Conservation (phyloP, 2,329 filamentous ascomycete genomes). For the Blastomyces emzantsi region DNA sequence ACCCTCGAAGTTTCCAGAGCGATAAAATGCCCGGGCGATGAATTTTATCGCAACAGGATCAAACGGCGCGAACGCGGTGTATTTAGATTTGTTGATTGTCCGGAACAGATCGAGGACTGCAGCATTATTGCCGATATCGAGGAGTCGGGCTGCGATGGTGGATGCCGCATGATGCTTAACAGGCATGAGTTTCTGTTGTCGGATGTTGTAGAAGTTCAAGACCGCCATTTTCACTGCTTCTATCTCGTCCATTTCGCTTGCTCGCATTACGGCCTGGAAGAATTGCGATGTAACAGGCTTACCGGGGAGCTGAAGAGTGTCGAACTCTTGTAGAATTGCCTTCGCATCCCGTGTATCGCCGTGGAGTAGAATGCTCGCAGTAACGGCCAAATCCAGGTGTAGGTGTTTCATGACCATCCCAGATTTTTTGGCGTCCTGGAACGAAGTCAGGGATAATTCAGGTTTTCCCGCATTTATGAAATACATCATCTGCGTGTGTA, state of each 20-base stretch:
- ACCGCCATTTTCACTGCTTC: slow-evolving; percentile 30
- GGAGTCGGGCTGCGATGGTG: slow-evolving; percentile 24
- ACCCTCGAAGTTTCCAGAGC: slow-evolving; percentile 25
- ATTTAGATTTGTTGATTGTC: slow-evolving; percentile 31
- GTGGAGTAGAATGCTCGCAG: slow-evolving; percentile 28
- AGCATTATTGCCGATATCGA: slow-evolving; percentile 20
- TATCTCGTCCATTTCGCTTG: slow-evolving; percentile 17
- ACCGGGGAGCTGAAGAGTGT: slow-evolving; percentile 18
- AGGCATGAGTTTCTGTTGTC: slow-evolving; percentile 23
- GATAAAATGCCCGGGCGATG: slow-evolving; percentile 29
- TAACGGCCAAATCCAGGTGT: slow-evolving; percentile 31
- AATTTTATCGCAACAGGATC: slow-evolving; percentile 33
- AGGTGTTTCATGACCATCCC: slow-evolving; percentile 26
- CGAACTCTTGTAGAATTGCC: slow-evolving; percentile 26
- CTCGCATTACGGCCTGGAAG: slow-evolving; percentile 29
- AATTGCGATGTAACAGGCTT: slow-evolving; percentile 26
- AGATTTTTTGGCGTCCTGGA: slow-evolving; percentile 23
- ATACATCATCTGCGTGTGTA: slow-evolving; percentile 32
- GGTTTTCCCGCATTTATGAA: slow-evolving; percentile 31
- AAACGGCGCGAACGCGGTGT: slow-evolving; percentile 26
- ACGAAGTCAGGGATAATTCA: slow-evolving; percentile 25
- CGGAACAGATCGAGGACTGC: slow-evolving; percentile 28
- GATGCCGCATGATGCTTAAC: slow-evolving; percentile 32
- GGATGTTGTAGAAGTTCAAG: slow-evolving; percentile 33
- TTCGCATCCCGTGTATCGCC: slow-evolving; percentile 26